A percentile compares a stretch with the other conserved stretches of the same genome.
phyloP scores from a whole-genome alignment of 163 green algal genomes.

The Volvox carteri region DNA sequence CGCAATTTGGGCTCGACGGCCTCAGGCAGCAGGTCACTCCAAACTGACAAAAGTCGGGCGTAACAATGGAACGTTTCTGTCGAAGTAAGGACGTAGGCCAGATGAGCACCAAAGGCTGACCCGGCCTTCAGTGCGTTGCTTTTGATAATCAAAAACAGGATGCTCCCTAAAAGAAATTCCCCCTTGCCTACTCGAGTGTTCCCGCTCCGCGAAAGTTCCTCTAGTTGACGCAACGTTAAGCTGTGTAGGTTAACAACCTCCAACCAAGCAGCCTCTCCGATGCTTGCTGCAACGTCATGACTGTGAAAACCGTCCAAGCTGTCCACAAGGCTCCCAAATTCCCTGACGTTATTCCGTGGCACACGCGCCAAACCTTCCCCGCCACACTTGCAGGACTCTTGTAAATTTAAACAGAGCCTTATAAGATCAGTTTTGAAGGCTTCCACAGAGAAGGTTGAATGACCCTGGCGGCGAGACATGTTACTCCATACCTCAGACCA shows the following conservation, averaged over 20 bases:
- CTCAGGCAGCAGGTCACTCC: not conserved
- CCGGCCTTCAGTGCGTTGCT: not conserved
- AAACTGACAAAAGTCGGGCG: not conserved
- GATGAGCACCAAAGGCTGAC: not conserved
- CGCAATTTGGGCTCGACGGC: not conserved
- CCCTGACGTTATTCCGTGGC: no score
- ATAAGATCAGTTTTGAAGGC: no score
- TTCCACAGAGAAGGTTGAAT: no score
- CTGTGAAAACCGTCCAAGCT: not conserved
- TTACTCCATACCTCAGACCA: no score
- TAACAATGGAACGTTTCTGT: not conserved
- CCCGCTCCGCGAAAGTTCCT: not conserved
- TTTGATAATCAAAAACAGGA: constrained; percentile 32
- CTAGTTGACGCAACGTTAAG: not conserved
- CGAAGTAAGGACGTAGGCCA: not conserved
- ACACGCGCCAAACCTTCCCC: no score
- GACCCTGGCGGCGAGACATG: no score
- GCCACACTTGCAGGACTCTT: no score
- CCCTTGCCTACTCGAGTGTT: not conserved
- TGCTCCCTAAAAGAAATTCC: not conserved
- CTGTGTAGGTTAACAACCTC: not conserved
- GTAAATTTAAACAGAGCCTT: no score
- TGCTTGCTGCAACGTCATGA: not conserved
- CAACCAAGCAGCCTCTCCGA: not conserved
- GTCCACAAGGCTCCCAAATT: not conserved